Evolutionary conservation across 192 early-diverging fungal genomes (phyloP).

Genomic region (Rhizoclosmatium sp.): DNA sequence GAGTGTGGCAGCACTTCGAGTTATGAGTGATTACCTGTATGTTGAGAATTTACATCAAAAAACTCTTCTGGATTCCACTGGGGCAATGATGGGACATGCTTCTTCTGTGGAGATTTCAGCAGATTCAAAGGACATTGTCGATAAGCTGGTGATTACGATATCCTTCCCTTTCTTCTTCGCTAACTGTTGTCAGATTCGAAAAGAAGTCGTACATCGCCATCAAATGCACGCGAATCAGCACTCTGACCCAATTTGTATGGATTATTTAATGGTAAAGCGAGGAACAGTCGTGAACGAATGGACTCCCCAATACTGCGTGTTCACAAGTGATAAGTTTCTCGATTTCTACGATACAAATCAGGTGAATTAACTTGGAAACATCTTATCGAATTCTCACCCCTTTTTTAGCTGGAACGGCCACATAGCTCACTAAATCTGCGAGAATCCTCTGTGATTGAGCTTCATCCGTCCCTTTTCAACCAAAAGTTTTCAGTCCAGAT

Average conservation of each 20-base stretch:
- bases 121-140: constrained; percentile 49
- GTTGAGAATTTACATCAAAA: constrained; percentile 46
- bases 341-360: constrained; percentile 26
- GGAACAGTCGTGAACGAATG: constrained; percentile 34
- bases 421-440: constrained; percentile 41
- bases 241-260: constrained; percentile 10
- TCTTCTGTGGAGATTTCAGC: constrained; percentile 32
- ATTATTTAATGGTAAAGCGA: constrained; percentile 18
- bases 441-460: constrained; percentile 32
- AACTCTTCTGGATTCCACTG: constrained; percentile 9
- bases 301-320: constrained; percentile 27
- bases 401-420: constrained; percentile 25
- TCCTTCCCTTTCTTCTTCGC: neutral
- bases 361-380: neutral
- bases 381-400: neutral
- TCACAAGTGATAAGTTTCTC: constrained; percentile 26
- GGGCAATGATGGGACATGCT: constrained; percentile 19
- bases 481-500: constrained; percentile 51
- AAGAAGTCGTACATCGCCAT: constrained; percentile 31
- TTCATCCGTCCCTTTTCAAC: constrained; percentile 55
- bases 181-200: constrained; percentile 16
- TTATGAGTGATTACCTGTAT: constrained; percentile 41
- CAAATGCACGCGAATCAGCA: constrained; percentile 30
- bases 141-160: constrained; percentile 32
- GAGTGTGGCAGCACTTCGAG: constrained; percentile 38